These are phyloP conservation scores for Penicillium malachiteum DNA, from an alignment of 495 filamentous ascomycete genomes.

Conservation along the genomic window DNA sequence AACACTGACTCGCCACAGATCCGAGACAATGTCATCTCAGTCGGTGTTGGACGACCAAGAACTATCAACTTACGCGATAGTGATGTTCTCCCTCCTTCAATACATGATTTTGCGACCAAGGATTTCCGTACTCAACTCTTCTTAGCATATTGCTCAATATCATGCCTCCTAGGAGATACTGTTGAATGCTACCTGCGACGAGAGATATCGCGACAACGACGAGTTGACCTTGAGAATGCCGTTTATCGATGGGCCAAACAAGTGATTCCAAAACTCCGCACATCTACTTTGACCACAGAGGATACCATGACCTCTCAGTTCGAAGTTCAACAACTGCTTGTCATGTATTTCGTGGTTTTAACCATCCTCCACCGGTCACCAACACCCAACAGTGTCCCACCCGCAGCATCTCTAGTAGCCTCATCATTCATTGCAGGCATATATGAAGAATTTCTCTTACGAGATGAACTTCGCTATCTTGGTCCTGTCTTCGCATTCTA, in stretches of 20 bases:
- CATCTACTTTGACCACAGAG: conserved; percentile 17
- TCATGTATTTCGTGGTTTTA: conserved; percentile 31
- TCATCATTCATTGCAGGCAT: conserved; percentile 32
- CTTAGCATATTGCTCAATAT: conserved; percentile 28
- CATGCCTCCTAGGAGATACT: conserved; percentile 26
- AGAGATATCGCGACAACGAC: conserved; percentile 27
- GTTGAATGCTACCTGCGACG: conserved; percentile 26
- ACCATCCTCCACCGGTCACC: conserved; percentile 29
- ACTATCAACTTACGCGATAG: conserved; percentile 32
- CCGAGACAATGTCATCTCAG: conserved; percentile 32
- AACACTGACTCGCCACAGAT: conserved; percentile 9
- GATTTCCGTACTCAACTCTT: conserved; percentile 27
- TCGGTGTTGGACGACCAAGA: conserved; percentile 28
- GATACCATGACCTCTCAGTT: conserved; percentile 19
- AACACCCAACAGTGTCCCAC: conserved; percentile 24
- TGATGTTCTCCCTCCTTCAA: conserved; percentile 31
- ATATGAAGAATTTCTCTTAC: conserved; percentile 31
- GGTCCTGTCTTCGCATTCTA: conserved; percentile 32
- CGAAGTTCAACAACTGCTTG: conserved; percentile 24
- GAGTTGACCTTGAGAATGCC: conserved; percentile 28
- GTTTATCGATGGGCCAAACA: conserved; percentile 33
- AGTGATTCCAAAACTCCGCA: conserved; percentile 25
- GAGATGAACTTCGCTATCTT: conserved; percentile 28
- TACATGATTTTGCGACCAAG: conserved; percentile 25
- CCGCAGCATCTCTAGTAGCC: conserved; percentile 24